A percentile compares a stretch with the other conserved stretches of the same genome.
Evolutionary conservation across 495 filamentous ascomycete genomes (phyloP).

Genomic region (Pseudoneurospora amorphoporcata): DNA sequence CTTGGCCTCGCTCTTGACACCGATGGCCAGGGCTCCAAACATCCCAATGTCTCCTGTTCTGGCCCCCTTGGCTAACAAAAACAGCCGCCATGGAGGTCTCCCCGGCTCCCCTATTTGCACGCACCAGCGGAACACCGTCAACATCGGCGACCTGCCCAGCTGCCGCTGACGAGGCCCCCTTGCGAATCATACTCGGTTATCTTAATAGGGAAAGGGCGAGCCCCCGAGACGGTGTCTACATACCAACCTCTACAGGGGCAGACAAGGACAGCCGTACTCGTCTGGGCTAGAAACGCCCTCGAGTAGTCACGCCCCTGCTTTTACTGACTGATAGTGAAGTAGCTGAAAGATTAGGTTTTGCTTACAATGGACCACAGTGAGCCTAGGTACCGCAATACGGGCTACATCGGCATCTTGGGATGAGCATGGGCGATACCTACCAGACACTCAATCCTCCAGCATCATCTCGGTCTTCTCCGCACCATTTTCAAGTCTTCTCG

Average conservation of each 20-base stretch:
- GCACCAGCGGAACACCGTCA: neutral
- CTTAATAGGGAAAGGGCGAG: conserved; percentile 5
- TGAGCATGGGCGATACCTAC: neutral
- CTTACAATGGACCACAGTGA: neutral
- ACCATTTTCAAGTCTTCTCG: neutral
- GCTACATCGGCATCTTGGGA: neutral
- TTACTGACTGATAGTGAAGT: neutral
- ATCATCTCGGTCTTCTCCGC: neutral
- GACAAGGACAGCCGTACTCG: neutral
- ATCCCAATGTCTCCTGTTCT: neutral
- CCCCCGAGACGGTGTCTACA: neutral
- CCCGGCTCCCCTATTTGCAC: neutral
- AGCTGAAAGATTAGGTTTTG: neutral
- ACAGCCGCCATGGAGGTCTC: neutral
- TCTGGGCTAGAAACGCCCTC: too few relatives aligned
- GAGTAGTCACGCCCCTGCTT: neutral
- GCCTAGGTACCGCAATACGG: neutral
- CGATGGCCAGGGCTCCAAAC: neutral
- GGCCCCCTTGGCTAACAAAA: neutral
- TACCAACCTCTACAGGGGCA: neutral
- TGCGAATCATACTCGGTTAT: conserved; percentile 9
- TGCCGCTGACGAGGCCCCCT: conserved; percentile 3
- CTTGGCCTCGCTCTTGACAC: conserved; percentile 4
- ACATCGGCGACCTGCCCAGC: conserved; percentile 17
- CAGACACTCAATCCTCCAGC: neutral